Conservation (phyloP, 2,329 filamentous ascomycete genomes). For the Myrmaecium sp. region DNA sequence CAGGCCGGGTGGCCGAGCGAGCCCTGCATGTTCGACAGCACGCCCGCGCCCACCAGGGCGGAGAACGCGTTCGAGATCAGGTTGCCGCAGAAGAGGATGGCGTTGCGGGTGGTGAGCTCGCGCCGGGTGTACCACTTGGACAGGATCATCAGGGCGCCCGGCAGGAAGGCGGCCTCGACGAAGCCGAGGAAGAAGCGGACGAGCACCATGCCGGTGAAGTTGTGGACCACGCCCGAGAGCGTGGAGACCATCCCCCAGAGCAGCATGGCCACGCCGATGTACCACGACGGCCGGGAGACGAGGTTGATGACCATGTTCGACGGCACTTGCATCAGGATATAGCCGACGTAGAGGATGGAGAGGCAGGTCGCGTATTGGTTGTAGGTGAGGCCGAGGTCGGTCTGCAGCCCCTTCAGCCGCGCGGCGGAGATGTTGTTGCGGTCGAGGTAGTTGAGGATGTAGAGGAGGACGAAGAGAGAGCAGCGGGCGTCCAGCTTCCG, state of each 20-base stretch:
- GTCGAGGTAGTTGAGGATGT: conserved; percentile 17
- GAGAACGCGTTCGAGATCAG: conserved; percentile 35
- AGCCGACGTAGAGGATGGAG: conserved; percentile 9
- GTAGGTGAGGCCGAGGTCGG: conserved; percentile 13
- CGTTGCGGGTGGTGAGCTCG: conserved; percentile 33
- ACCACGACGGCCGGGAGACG: conserved; percentile 4
- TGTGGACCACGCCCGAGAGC: conserved; percentile 2
- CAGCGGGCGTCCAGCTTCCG: conserved; percentile 17
- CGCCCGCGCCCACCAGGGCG: conserved; percentile 37
- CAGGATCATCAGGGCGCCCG: conserved; percentile 31
- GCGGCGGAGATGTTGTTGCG: conserved; percentile 18
- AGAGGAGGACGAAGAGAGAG: conserved; percentile 18
- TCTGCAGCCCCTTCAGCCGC: conserved; percentile 15
- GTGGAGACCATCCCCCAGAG: conserved; percentile 4
- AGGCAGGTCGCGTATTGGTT: conserved; percentile 18
- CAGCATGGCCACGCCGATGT: conserved; percentile 3
- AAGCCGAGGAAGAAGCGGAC: conserved; percentile 4
- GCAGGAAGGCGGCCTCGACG: conserved; percentile 5
- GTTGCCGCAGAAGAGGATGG: conserved; percentile 35
- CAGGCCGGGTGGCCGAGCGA: conserved; percentile 16
- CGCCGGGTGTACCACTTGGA: conserved; percentile 37
- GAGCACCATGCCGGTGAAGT: conserved; percentile 1
- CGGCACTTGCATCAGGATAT: conserved; percentile 7
- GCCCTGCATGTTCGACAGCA: conserved; percentile 23
- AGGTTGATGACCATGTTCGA: conserved; percentile 4